Conservation (phyloP, 2,329 filamentous ascomycete genomes). For the Chaetomiaceae sp. region DNA sequence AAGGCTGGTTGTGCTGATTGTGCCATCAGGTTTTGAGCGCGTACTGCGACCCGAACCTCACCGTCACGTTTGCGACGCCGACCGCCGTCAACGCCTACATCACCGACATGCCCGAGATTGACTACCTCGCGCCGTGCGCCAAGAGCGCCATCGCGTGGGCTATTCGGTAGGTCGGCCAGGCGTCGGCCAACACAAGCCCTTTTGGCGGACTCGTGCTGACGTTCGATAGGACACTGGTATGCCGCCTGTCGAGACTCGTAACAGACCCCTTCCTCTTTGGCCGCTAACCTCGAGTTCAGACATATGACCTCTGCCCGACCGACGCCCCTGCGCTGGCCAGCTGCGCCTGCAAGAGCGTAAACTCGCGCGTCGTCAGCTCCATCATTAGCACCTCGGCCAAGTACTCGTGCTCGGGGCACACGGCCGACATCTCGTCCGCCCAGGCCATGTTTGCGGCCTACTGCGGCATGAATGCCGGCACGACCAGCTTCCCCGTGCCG, state of each 20-base stretch:
- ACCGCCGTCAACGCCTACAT: slow-evolving; percentile 45
- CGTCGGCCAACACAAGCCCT: neutral
- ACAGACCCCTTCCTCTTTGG: no score
- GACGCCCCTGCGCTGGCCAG: slow-evolving; percentile 37
- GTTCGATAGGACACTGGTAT: slow-evolving; percentile 32
- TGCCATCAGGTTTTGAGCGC: slow-evolving; percentile 35
- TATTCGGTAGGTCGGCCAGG: slow-evolving; percentile 33
- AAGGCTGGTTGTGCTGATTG: slow-evolving; percentile 4
- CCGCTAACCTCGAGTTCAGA: slow-evolving; percentile 11
- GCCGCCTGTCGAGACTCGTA: slow-evolving; percentile 4
- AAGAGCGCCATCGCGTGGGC: slow-evolving; percentile 35
- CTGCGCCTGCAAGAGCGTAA: slow-evolving; percentile 50
- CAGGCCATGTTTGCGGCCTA: slow-evolving; percentile 49
- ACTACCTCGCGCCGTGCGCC: slow-evolving; percentile 43
- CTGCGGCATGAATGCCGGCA: slow-evolving; percentile 47
- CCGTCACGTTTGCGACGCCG: slow-evolving; percentile 40
- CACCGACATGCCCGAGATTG: slow-evolving; percentile 44
- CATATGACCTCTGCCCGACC: slow-evolving; percentile 25
- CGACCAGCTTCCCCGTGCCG: slow-evolving; percentile 44
- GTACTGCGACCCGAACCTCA: slow-evolving; percentile 45
- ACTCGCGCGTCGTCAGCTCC: slow-evolving; percentile 41
- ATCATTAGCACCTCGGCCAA: slow-evolving; percentile 41
- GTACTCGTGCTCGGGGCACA: slow-evolving; percentile 43
- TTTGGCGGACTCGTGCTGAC: slow-evolving; percentile 12
- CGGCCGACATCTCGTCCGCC: slow-evolving; percentile 45